phyloP scores from a whole-genome alignment of 768 basidiomycete species.

The Suillus hirtellus region DNA sequence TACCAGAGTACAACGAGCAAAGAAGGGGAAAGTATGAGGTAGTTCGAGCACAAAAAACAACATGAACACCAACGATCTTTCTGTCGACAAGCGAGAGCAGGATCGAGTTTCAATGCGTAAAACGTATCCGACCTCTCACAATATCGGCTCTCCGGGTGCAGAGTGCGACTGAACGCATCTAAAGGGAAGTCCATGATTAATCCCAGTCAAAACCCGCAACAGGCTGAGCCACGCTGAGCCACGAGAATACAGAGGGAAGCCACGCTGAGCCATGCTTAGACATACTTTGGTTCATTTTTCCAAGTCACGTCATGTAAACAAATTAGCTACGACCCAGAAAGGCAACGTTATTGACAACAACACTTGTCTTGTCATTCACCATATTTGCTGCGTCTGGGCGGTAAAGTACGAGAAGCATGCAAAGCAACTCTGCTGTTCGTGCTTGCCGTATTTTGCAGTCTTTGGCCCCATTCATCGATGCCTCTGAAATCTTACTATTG shows the following conservation, averaged over 20 bases:
- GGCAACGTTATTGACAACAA: neutral
- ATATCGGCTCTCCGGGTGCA: neutral
- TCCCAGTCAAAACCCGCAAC: too few species aligned
- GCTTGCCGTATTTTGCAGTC: neutral
- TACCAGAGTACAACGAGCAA: neutral
- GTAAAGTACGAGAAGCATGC: neutral
- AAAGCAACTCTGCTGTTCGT: neutral
- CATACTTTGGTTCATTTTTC: neutral
- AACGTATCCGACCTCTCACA: slow-evolving; percentile 43
- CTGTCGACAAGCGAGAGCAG: slow-evolving; percentile 43
- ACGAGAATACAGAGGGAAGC: neutral
- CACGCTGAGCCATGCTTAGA: neutral
- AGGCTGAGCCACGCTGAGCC: too few species aligned
- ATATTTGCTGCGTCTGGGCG: neutral
- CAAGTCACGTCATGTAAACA: neutral
- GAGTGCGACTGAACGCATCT: neutral
- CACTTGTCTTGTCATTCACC: neutral
- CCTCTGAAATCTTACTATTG: neutral
- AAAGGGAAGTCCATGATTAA: neutral
- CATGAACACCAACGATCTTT: neutral
- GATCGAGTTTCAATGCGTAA: slow-evolving; percentile 37
- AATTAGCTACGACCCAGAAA: neutral
- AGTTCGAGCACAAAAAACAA: neutral
- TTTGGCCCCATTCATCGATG: neutral
- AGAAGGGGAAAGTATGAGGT: neutral